Conservation (phyloP, 176 grass and related monocot species). For the Carex myosuroides region DNA sequence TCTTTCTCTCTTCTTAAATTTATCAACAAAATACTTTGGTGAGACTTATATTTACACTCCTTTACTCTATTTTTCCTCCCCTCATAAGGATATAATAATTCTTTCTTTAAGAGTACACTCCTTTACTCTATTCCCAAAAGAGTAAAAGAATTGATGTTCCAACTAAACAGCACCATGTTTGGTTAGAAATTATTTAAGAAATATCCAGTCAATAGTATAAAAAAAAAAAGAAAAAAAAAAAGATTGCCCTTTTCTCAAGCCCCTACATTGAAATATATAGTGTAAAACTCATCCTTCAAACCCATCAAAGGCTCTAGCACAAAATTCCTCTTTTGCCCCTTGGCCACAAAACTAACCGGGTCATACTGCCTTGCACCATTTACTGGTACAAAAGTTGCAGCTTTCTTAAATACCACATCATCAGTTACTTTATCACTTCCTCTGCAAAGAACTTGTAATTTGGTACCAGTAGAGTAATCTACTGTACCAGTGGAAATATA, state of each 20-base stretch:
- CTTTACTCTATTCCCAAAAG: too few species aligned
- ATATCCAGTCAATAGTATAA: neutral
- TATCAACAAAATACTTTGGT: too few species aligned
- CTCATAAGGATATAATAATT: too few species aligned
- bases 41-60: too few species aligned
- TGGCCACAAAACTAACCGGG: slow-evolving; percentile 61
- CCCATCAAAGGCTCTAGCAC: slow-evolving; percentile 74
- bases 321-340: slow-evolving; percentile 51
- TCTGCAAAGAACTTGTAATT: slow-evolving; percentile 39
- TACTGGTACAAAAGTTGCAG: slow-evolving; percentile 44
- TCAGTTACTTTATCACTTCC: slow-evolving; percentile 9
- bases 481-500: slow-evolving; percentile 28
- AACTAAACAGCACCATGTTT: slow-evolving; percentile 3
- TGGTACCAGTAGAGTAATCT: slow-evolving; percentile 17
- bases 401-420: slow-evolving; percentile 30
- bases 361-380: slow-evolving; percentile 55
- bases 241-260: neutral
- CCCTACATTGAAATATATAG: slow-evolving; percentile 75
- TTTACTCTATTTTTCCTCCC: too few species aligned
- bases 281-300: slow-evolving; percentile 80
- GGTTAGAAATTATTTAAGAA: neutral
- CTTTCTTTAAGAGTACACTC: too few species aligned
- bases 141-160: neutral
- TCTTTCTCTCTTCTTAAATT: too few species aligned
- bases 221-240: neutral